Conservation (phyloP, 768 basidiomycete genomes). For the Boletus subparvulus region DNA sequence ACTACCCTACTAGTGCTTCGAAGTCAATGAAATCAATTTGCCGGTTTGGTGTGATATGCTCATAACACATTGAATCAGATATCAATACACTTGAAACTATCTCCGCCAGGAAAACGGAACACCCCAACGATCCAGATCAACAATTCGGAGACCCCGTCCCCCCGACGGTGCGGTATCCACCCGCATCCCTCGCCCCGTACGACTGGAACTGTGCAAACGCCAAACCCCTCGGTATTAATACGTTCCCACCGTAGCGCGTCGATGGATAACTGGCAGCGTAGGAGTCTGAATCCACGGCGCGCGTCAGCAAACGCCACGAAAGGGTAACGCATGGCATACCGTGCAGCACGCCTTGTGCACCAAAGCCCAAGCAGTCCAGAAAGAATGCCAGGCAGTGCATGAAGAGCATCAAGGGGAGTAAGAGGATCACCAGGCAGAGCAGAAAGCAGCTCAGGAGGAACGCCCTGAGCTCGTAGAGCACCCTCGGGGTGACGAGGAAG, state of each 20-base stretch:
- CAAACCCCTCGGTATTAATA: slow-evolving; percentile 1
- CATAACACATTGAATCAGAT: too few relatives aligned
- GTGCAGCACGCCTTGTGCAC: too few relatives aligned
- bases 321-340: not conserved
- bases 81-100: too few relatives aligned
- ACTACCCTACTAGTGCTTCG: too few relatives aligned
- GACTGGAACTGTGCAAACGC: slow-evolving; percentile 14
- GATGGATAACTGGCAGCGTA: slow-evolving; percentile 20
- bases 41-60: too few relatives aligned
- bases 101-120: too few relatives aligned
- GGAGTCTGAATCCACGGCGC: slow-evolving; percentile 5
- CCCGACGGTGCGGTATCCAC: not conserved
- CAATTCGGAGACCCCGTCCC: not conserved
- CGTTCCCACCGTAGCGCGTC: slow-evolving; percentile 17
- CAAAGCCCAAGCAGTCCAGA: too few relatives aligned
- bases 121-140: not conserved
- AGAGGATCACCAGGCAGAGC: too few relatives aligned
- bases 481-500: slow-evolving; percentile 5
- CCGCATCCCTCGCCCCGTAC: not conserved
- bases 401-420: too few relatives aligned
- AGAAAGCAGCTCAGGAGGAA: not conserved
- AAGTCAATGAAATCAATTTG: too few relatives aligned
- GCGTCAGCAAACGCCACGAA: not conserved
- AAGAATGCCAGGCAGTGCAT: too few relatives aligned
- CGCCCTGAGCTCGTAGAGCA: not conserved